These are phyloP conservation scores for Suhomyces kunorum DNA, from an alignment of 1,139 yeast genomes.

Conservation along the genomic window DNA sequence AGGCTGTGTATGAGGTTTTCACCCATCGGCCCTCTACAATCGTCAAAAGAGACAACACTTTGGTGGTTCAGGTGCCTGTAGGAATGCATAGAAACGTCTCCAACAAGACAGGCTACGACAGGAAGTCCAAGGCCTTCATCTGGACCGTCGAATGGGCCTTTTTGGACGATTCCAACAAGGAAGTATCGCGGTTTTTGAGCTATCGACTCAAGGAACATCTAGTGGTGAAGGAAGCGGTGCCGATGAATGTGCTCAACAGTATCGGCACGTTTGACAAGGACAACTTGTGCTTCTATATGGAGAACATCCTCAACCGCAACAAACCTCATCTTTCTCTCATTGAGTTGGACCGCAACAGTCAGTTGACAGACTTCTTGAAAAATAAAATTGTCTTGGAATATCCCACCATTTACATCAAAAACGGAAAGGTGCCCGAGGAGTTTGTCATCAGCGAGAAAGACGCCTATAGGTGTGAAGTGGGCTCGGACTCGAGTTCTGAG, in stretches of 20 bases:
- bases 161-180: conserved; percentile 29
- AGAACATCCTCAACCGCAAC: conserved; percentile 30
- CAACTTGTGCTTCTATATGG: conserved; percentile 34
- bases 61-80: conserved; percentile 54
- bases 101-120: conserved; percentile 78
- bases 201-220: conserved; percentile 48
- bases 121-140: conserved; percentile 56
- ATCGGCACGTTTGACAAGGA: conserved; percentile 21
- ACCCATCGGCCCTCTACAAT: conserved; percentile 29
- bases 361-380: conserved; percentile 48
- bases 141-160: conserved; percentile 84
- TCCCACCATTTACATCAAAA: conserved; percentile 61
- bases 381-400: conserved; percentile 70
- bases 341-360: conserved; percentile 21
- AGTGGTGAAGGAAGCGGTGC: conserved; percentile 39
- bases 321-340: conserved; percentile 24
- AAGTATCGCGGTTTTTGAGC: conserved; percentile 38
- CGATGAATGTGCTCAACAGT: conserved; percentile 33
- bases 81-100: conserved; percentile 73
- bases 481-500: conserved; percentile 14
- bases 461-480: conserved; percentile 24
- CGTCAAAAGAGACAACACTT: conserved; percentile 39
- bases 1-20: conserved; percentile 24
- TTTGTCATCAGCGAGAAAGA: conserved; percentile 13
- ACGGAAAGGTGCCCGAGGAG: conserved; percentile 18